Evolutionary conservation across 257 asterid species (phyloP).

Genomic region (Jasminum sambac): DNA sequence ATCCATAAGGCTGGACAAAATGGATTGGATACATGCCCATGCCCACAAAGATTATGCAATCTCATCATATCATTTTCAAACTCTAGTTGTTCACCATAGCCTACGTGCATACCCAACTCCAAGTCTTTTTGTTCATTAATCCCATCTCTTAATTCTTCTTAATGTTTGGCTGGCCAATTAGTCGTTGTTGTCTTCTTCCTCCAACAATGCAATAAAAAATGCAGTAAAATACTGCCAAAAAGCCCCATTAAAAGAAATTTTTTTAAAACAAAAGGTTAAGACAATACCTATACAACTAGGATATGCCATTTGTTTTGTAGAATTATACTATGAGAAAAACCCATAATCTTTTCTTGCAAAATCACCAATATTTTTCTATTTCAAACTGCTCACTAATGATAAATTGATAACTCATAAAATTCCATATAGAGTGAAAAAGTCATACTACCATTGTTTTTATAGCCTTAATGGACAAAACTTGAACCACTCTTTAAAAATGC

Average conservation of each 20-base stretch:
- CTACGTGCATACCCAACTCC: slow-evolving; percentile 47
- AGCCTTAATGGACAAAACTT: neutral
- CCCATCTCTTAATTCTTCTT: slow-evolving; percentile 18
- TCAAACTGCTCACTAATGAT: neutral
- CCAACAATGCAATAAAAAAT: slow-evolving; percentile 56
- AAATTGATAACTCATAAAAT: too few relatives aligned
- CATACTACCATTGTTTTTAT: neutral
- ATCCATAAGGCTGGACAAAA: too few relatives aligned
- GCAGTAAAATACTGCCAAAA: slow-evolving; percentile 61
- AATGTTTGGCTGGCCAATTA: slow-evolving; percentile 19
- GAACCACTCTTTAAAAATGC: neutral
- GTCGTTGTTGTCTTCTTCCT: slow-evolving; percentile 13
- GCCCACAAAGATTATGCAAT: slow-evolving; percentile 81
- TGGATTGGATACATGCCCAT: slow-evolving; percentile 10
- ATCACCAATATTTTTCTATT: too few relatives aligned
- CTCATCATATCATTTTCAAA: slow-evolving; percentile 77
- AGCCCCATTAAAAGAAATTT: slow-evolving; percentile 66
- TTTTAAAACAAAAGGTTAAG: slow-evolving; percentile 72
- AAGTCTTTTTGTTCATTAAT: slow-evolving; percentile 39
- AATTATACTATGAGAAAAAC: slow-evolving; percentile 10
- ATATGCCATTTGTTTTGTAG: slow-evolving; percentile 3
- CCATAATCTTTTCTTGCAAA: slow-evolving; percentile 16
- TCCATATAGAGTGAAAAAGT: too few relatives aligned
- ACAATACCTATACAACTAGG: slow-evolving; percentile 39
- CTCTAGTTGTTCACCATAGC: slow-evolving; percentile 51